These are phyloP conservation scores for Petunia secreta DNA, from an alignment of 257 asterid genomes.

Conservation along the genomic window DNA sequence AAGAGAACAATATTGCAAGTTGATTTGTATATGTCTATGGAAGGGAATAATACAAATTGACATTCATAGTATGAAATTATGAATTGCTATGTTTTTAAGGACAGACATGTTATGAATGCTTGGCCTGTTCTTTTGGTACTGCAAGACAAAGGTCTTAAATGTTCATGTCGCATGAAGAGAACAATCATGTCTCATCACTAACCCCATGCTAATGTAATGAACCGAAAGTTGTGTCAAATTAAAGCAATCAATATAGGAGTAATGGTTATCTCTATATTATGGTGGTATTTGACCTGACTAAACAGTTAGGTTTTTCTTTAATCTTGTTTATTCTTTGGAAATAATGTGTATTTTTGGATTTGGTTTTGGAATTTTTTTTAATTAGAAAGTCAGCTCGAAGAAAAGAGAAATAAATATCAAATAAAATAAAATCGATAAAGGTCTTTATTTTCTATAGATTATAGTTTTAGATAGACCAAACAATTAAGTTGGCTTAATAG, in stretches of 20 bases:
- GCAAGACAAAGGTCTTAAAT: neutral
- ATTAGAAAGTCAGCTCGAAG: too few relatives aligned
- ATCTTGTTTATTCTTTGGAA: too few relatives aligned
- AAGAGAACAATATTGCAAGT: neutral
- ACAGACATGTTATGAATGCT: slow-evolving; percentile 3
- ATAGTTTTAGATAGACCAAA: too few relatives aligned
- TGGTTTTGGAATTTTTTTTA: too few relatives aligned
- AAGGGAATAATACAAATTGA: neutral
- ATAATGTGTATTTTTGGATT: too few relatives aligned
- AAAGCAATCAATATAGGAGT: neutral
- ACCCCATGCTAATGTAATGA: slow-evolving; percentile 18
- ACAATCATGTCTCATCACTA: slow-evolving; percentile 21
- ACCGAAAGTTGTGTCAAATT: slow-evolving; percentile 11
- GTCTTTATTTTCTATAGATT: too few relatives aligned
- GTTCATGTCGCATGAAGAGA: slow-evolving; percentile 19
- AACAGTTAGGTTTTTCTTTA: too few relatives aligned
- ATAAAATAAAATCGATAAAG: too few relatives aligned
- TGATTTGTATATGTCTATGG: neutral
- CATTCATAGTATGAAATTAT: neutral
- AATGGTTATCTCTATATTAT: too few relatives aligned
- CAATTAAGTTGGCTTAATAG: neutral
- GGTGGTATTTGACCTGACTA: too few relatives aligned
- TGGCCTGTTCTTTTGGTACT: neutral
- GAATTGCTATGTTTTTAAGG: neutral
- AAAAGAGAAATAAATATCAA: too few relatives aligned